Evolutionary conservation across 75 land plant species (phyloP), one percentile per base, ranked within the genome.

Genomic region (Selaginella tamariscina): DNA sequence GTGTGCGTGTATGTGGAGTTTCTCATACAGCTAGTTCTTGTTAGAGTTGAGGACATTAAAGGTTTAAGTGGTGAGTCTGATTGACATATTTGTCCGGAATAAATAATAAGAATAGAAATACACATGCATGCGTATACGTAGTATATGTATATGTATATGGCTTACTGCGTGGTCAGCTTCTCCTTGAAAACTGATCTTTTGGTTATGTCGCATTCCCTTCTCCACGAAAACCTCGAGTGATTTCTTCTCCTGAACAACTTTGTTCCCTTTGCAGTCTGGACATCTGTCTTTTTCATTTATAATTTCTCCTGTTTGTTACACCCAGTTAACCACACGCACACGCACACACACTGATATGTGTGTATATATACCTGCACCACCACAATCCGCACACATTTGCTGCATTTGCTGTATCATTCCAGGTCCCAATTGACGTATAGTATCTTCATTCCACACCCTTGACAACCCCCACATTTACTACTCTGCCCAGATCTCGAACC

Each of bases 391-490:
- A 44, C 95, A 89, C 29, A 83, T 83, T 64, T 84, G 91, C 31
- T 85, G 95, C 88, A 89, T 87, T 75, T 89, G 95, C 33, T 87
- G 95, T 9, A 89, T 87, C 95, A 89, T 87, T 59, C 81, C 79
- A 1, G 85, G 88, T 24, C 91, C 95, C 57, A 89, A 75, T 66
- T 85, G 95, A 8, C 95, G 74, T 15, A 77, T 83, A 1, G 88
- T 72, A 0, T 74, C 71, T 81, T 87, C 81, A 84, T 77, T 24
- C 95, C 65, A 9, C 71, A 60, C 29, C 95, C 95, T 70, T 87
- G 85, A 64, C 95, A 89, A 13, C 88, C 82, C 29, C 70, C 67
- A 70, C 95, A 89, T 32, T 68, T 81, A 11, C 74, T 72, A 0
- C 85, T 76, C 1, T 81, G 85, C n/a, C 95, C 95, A 75, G 85